Base-by-base conservation (phyloP, 371 early-diverging fungal species). In the Actinomortierella ambigua region DNA sequence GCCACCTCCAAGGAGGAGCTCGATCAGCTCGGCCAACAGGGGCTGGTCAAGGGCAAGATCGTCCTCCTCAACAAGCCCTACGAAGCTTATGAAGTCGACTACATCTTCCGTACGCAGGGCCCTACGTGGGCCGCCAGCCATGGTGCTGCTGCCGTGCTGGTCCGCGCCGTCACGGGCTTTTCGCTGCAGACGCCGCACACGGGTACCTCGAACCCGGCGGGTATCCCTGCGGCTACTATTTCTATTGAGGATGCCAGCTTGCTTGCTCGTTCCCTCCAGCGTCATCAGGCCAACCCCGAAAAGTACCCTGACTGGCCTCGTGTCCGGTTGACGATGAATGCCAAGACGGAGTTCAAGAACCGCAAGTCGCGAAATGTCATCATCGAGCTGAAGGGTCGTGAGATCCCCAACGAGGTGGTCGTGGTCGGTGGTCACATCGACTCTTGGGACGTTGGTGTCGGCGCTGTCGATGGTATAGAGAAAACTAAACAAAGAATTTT, bases 401-500 rank as follows among this genome's bases (percentile, higher is more conserved):
- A 81, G 53, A 53, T 42, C 0, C 80, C 83, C 8, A 77, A 86
- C 18, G 82, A 85, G 49, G 67, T 84, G 2, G 77, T 86, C 17
- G 75, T 83, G 20, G 50, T 86, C 39, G 80, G 85, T 60, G 86
- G 86, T 5, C 85, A 85, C 61, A 81, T 86, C 63, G 85, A 85
- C 57, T 81, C 81, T 39, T 86, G 85, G 85, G 86, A 86, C 49
- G 76, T 82, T 14, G 86, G 86, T 9, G 77, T 76, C 11, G 85
- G 85, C 0, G 84, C 83, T 1, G 68, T 79, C 42, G 85, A 85
- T 46, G 75, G 34, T 34, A 78, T n/a, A n/a, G n/a, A n/a, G n/a
- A n/a, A n/a, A n/a, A n/a, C n/a, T n/a, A n/a, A n/a, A n/a, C n/a
- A n/a, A n/a, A n/a, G n/a, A n/a, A n/a, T n/a, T n/a, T n/a, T n/a